Base-by-base conservation (phyloP, 1,284 basidiomycete genomes). In the Sphaerobolus stellatus region DNA sequence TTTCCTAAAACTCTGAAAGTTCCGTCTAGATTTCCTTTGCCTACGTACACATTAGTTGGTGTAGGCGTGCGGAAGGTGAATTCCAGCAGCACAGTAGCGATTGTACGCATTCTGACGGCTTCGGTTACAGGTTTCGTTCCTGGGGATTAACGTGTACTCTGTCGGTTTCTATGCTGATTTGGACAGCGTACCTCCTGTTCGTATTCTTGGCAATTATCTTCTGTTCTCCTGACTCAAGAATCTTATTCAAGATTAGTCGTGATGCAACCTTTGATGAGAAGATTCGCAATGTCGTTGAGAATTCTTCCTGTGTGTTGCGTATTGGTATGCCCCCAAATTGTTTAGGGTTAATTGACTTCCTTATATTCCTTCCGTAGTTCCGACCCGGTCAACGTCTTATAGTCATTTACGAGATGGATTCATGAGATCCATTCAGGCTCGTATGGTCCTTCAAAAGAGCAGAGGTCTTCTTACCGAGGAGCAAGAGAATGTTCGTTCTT, bases 391-490 rank as follows among this genome's bases (percentile, higher is more conserved):
- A 29, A 95, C 92, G 1, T 88, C 86, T 6, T 49, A 87, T 65
- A 79, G 81, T 18, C 93, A 95, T 64, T 75, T 95, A 18, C 81
- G 93, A 22, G 92, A 95, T 64, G 93, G 88, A 1, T 94, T 94
- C 64, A 77, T 90, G 66, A 83, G 93, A 31, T 80, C 92, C 6
- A 68, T 95, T 30, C 82, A 86, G 59, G 75, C 76, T 0, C 84
- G 91, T 11, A 73, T 92, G 59, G 75, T 79, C 34, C 67, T 79
- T 8, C 80, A 78, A 31, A 75, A 77, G 50, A 75, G 82, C 60
- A 70, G 74, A 13, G 81, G 77, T 7, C 69, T 71, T 0, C 65
- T 90, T 4, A 76, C 83, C 0, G 70, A 79, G 44, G 83, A 86
- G 48, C 80, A 81, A 22, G 84, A 58, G 50, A 49, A 59, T 13